A percentile compares a stretch with the other conserved stretches of the same genome.
These are phyloP conservation scores for Fusarium pininemorale DNA, from an alignment of 2,329 filamentous ascomycete genomes.

Conservation along the genomic window DNA sequence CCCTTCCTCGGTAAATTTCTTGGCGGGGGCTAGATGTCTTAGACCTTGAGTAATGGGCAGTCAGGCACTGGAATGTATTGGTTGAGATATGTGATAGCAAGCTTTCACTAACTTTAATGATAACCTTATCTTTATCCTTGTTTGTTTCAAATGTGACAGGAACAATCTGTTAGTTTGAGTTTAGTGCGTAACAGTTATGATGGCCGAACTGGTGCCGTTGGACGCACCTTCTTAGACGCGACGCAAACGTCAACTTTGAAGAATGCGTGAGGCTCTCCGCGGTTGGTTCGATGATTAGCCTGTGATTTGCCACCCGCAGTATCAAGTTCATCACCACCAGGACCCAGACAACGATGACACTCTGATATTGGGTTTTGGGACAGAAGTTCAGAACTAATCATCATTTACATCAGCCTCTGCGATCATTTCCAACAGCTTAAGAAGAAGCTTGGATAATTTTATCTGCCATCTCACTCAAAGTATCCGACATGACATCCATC, in stretches of 20 bases:
- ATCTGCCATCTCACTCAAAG: conserved; percentile 28
- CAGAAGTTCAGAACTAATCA: too few relatives aligned
- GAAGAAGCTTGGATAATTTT: conserved; percentile 24
- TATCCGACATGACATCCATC: conserved; percentile 35
- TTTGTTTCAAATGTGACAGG: conserved; percentile 10
- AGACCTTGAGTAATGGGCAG: not conserved
- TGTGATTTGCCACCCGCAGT: too few relatives aligned
- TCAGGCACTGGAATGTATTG: conserved; percentile 10
- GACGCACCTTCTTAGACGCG: not conserved
- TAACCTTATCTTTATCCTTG: not conserved
- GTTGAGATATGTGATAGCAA: conserved; percentile 16
- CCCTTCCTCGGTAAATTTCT: not conserved
- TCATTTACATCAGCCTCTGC: not conserved
- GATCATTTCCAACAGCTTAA: not conserved
- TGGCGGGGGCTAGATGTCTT: not conserved
- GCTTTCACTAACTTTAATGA: not conserved
- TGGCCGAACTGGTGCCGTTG: not conserved
- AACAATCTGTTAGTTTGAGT: not conserved
- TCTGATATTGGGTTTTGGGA: fast-evolving
- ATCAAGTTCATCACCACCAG: not conserved
- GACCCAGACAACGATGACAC: not conserved
- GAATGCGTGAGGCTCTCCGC: not conserved
- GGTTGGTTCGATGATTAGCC: too few relatives aligned
- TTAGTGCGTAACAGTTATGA: too few relatives aligned
- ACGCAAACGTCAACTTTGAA: not conserved